These are phyloP conservation scores for Naganishia vaughanmartiniae DNA, from an alignment of 768 basidiomycete genomes.

Conservation along the genomic window DNA sequence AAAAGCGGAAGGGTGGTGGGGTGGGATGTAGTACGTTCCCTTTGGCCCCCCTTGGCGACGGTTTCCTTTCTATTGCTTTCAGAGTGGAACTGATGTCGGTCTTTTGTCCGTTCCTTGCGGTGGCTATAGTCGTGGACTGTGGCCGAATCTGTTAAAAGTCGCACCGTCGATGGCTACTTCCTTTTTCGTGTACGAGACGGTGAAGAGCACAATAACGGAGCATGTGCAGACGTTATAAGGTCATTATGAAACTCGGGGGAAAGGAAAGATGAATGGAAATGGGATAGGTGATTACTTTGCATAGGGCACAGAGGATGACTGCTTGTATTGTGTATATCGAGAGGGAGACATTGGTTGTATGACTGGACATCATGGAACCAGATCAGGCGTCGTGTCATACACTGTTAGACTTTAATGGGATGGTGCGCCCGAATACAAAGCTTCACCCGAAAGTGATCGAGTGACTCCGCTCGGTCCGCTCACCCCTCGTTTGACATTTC, in stretches of 20 bases:
- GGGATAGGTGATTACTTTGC: not conserved
- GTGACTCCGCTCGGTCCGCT: too few relatives aligned
- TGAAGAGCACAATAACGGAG: slow-evolving; percentile 32
- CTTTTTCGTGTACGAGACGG: slow-evolving; percentile 50
- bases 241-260: not conserved
- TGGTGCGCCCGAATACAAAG: too few relatives aligned
- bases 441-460: too few relatives aligned
- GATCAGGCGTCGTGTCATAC: too few relatives aligned
- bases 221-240: slow-evolving; percentile 4
- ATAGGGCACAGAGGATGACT: not conserved
- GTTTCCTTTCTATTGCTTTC: too few relatives aligned
- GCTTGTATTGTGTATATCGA: not conserved
- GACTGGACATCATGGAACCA: not conserved
- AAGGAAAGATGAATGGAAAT: not conserved
- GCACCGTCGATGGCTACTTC: slow-evolving; percentile 48
- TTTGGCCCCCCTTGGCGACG: too few relatives aligned
- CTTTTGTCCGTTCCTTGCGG: too few relatives aligned
- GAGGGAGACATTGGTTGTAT: not conserved
- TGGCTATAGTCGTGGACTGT: slow-evolving; percentile 36
- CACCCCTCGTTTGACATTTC: too few relatives aligned
- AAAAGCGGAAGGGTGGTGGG: slow-evolving; percentile 64
- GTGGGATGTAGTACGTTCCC: slow-evolving; percentile 43
- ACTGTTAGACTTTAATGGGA: too few relatives aligned
- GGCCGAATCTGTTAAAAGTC: slow-evolving; percentile 49
- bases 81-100: not conserved